Base-by-base conservation (phyloP, 768 basidiomycete species). In the Gloeophyllum trabeum region DNA sequence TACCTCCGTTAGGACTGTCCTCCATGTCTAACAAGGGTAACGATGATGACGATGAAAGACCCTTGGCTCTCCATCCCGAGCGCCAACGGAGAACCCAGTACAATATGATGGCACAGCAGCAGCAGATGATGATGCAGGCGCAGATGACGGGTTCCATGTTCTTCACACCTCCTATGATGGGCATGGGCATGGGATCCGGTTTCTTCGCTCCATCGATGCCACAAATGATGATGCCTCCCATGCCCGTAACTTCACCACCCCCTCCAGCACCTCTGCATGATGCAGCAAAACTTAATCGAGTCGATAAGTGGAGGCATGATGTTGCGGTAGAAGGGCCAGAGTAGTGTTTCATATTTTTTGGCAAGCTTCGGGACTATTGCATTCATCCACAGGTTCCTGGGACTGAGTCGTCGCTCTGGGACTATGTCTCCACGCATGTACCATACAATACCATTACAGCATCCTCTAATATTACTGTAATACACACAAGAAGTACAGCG, bases 291-390 rank as follows among this genome's bases (percentile, higher is more conserved):
- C 81, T 70, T 47, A 73, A 71, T 6, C 67, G 73, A 3, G 86
- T 90, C 21, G 87, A 90, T 57, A 73, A 73, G 46, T 90, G 87
- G 87, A 75, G 87, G 48, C 77, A 71, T 47, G 76, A 85, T 51
- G 83, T 90, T 35, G 77, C 74, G 14, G 75, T 81, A 7, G 83
- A 83, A 49, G 80, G 78, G n/a, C 67, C 75, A 43, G 53, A 47
- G 20, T 37, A 37, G 10, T 16, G 10, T 16, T 30, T 7, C 16
- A 7, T 16, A 44, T 44, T 48, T 53, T n/a, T n/a, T n/a, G n/a
- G n/a, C n/a, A n/a, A n/a, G n/a, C n/a, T n/a, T n/a, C n/a, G n/a
- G n/a, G n/a, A n/a, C n/a, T n/a, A n/a, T n/a, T n/a, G n/a, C 35
- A 32, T 35, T 23, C 43, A 10, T 37, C 36, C 28, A 30, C 28